Evolutionary conservation across 768 basidiomycete genomes (phyloP), one percentile per base, ranked within the genome.

Genomic region (Mycena galericulata): DNA sequence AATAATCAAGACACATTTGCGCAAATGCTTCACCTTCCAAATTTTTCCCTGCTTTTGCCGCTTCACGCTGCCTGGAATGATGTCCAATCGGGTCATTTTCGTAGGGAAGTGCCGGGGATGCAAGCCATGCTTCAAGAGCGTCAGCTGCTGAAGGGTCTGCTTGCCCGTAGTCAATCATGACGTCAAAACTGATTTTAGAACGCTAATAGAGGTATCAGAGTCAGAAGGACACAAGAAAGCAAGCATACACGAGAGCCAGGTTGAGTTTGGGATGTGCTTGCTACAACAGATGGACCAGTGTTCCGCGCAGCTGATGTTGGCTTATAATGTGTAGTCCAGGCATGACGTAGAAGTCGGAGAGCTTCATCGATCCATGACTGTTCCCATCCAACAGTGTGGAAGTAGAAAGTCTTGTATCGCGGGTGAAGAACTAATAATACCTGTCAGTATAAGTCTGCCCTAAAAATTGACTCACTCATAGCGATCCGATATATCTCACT

Each of bases 171-270:
- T 55, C 53, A 55, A 55, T 38, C 22, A 26, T 55, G 36, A 55
- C 53, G 22, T 55, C 53, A 55, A 55, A 51, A 51, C 51, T 54
- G 51, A 54, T 55, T 55, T 55, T 55, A 26, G 53, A 55, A 55
- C n/a, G 34, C 53, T 38, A 55, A 55, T 38, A 50, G 30, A 58
- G 59, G 59, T 36, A 38, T 50, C 40, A 61, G 47, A 61, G 18
- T 60, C 32, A 15, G 34, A 61, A 61, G 32, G 34, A 61, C 47
- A 61, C 59, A 50, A 61, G 59, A 40, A 61, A 59, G 27, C 15
- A 61, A 36, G 24, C 47, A 50, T 61, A 61, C 59, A 61, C 26
- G 49, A 50, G 59, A 61, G 36, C 59, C 59, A 61, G 59, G 36
- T 61, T 61, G 59, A 18, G 36, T 61, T 59, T 59, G 57, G 2